These are phyloP conservation scores for Aspergillus bridgeri DNA, from an alignment of 495 filamentous ascomycete species.

Conservation along the genomic window DNA sequence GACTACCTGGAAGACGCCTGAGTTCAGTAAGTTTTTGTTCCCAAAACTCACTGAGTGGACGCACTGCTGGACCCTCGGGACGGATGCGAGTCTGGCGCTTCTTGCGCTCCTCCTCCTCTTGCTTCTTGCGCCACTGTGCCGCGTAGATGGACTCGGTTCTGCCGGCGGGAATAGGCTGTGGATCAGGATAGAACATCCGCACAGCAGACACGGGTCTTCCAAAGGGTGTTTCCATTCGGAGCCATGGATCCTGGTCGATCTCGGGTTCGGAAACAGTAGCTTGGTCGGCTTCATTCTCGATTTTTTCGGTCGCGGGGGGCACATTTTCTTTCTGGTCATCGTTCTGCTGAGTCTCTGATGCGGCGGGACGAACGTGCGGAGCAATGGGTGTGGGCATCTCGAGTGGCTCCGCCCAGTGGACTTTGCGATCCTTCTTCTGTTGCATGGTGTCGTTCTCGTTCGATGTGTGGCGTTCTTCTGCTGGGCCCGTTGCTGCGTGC, in stretches of 20 bases:
- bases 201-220: slow-evolving; percentile 39
- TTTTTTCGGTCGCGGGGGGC: neutral
- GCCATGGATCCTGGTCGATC: slow-evolving; percentile 26
- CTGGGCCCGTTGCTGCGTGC: too few species aligned
- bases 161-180: slow-evolving; percentile 27
- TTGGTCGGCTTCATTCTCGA: neutral
- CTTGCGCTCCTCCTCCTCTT: slow-evolving; percentile 20
- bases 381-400: neutral
- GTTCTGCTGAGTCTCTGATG: neutral
- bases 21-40: slow-evolving; percentile 32
- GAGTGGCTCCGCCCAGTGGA: neutral
- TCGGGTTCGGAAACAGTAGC: slow-evolving; percentile 11
- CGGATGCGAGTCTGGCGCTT: slow-evolving; percentile 20
- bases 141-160: slow-evolving; percentile 34
- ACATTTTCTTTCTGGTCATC: neutral
- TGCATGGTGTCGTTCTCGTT: too few species aligned
- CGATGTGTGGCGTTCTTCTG: too few species aligned
- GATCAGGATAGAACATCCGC: slow-evolving; percentile 24
- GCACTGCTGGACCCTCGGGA: slow-evolving; percentile 35
- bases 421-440: slow-evolving; percentile 1
- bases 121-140: slow-evolving; percentile 25
- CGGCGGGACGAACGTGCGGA: neutral
- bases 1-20: slow-evolving; percentile 22
- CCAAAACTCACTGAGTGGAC: slow-evolving; percentile 46
- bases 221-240: slow-evolving; percentile 17